Base-by-base conservation (phyloP, 225 moss, liverwort and hornwort species). In the Pleurozium schreberi region DNA sequence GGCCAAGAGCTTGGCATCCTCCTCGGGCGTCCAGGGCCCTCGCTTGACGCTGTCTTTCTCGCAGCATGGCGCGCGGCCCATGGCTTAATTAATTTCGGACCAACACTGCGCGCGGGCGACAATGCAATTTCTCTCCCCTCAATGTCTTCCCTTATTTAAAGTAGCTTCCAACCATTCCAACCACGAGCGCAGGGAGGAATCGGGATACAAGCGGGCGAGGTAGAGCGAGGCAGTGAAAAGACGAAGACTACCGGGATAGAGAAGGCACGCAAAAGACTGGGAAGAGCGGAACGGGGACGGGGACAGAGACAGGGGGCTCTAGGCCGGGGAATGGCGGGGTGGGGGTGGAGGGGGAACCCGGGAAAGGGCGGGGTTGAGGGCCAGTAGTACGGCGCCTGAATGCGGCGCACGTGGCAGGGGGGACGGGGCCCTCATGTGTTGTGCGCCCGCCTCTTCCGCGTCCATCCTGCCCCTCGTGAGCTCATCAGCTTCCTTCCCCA, bases 21-120 rank as follows among this genome's bases (percentile, higher is more conserved):
- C 95, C 92, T 95, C 95, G 22, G 95, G 95, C 71, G 95, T 94
- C 95, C 95, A 95, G 65, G 95, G 95, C 78, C 95, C 95, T 81
- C 95, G 87, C 87, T 95, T 95, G 80, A 95, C 95, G 78, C 93
- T 95, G 85, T 94, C 94, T 91, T 95, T 95, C 89, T 95, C 95
- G 88, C 95, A 95, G 86, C 95, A 95, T 14, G 95, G 95, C 65
- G 95, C 95, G 68, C 95, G 93, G 79, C 95, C 95, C 95, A 95
- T 95, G 81, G 92, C 83, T 31, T 33, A 8, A 2, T 34, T 19
- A 11, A 21, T 31, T 77, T 26, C 67, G 45, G 63, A 65, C 49
- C 34, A 50, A 68, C 34, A 38, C 33, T 52, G 68, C 77, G 58
- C 31, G 49, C 69, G 25, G 62, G 13, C 27, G 34, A 22, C 64